These are phyloP conservation scores for Hygrocybe coccinea DNA, from an alignment of 768 basidiomycete species.

Conservation along the genomic window DNA sequence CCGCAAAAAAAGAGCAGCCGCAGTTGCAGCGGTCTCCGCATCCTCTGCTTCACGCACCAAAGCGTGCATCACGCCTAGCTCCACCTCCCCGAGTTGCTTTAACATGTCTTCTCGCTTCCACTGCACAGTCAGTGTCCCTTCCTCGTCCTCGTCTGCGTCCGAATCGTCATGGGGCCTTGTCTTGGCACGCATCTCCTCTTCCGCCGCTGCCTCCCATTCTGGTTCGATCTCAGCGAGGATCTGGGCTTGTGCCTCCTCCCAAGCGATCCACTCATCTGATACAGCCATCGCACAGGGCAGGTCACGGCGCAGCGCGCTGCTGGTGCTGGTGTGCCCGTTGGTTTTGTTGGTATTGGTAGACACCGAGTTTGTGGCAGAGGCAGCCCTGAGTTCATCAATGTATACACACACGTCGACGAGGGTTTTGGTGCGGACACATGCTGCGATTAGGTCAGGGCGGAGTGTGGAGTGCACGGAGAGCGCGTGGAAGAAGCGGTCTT, in stretches of 20 bases:
- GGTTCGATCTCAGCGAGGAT: constrained; percentile 26
- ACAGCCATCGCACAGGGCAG: constrained; percentile 40
- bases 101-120: constrained; percentile 25
- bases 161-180: constrained; percentile 12
- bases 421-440: constrained; percentile 59
- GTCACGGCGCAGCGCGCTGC: background rate
- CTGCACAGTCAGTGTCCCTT: constrained; percentile 15
- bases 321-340: constrained; percentile 3
- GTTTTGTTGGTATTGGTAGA: too few species aligned
- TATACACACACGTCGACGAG: constrained; percentile 66
- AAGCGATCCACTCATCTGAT: constrained; percentile 44
- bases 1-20: too few species aligned
- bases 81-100: constrained; percentile 15
- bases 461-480: constrained; percentile 62
- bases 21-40: background rate
- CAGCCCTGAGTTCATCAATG: constrained; percentile 48
- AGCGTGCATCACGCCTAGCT: constrained; percentile 25
- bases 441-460: constrained; percentile 73
- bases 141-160: background rate
- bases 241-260: constrained; percentile 44
- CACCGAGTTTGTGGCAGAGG: constrained; percentile 15
- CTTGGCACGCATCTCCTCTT: constrained; percentile 18
- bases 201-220: constrained; percentile 20
- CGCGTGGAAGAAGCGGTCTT: constrained; percentile 66
- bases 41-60: constrained; percentile 18